phyloP scores from a whole-genome alignment of 208 protist genomes.

The Trypanosoma platydactyli region DNA sequence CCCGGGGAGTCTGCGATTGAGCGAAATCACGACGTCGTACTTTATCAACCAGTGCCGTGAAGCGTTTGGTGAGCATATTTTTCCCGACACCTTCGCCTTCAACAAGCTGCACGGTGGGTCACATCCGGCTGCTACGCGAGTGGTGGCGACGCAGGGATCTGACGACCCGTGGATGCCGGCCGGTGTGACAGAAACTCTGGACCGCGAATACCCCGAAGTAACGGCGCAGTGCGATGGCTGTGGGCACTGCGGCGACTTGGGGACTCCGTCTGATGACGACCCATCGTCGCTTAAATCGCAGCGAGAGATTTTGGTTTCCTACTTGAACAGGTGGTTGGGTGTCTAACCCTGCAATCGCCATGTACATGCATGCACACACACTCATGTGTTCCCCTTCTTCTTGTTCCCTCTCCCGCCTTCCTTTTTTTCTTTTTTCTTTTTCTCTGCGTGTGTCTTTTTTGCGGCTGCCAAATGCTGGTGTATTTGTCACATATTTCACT shows the following conservation, averaged over 20 bases:
- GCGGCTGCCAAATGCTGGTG: not conserved
- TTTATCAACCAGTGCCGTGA: slow-evolving; percentile 43
- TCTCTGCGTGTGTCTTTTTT: slow-evolving; percentile 20
- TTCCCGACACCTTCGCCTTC: slow-evolving; percentile 44
- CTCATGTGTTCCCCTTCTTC: slow-evolving; percentile 15
- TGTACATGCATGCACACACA: slow-evolving; percentile 4
- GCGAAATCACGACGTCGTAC: slow-evolving; percentile 35
- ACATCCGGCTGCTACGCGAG: slow-evolving; percentile 25
- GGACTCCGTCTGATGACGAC: slow-evolving; percentile 3
- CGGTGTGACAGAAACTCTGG: slow-evolving; percentile 26
- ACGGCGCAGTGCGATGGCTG: slow-evolving; percentile 44
- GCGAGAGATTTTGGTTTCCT: slow-evolving; percentile 13
- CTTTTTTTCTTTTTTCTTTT: slow-evolving; percentile 19
- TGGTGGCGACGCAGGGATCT: slow-evolving; percentile 41
- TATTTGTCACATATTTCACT: too few relatives aligned
- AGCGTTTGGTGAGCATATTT: slow-evolving; percentile 33
- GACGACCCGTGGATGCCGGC: slow-evolving; percentile 48
- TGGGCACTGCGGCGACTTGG: slow-evolving; percentile 45
- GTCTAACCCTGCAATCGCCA: not conserved
- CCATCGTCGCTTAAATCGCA: slow-evolving; percentile 24
- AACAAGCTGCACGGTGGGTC: slow-evolving; percentile 39
- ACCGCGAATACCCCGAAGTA: slow-evolving; percentile 28
- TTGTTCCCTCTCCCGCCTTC: not conserved
- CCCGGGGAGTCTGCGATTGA: slow-evolving; percentile 33
- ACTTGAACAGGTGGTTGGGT: slow-evolving; percentile 33